Percentiles rank a stretch among this genome's conserved stretches.
These are phyloP conservation scores for Blastomyces percursus DNA, from an alignment of 2,329 filamentous ascomycete species.

Conservation along the genomic window DNA sequence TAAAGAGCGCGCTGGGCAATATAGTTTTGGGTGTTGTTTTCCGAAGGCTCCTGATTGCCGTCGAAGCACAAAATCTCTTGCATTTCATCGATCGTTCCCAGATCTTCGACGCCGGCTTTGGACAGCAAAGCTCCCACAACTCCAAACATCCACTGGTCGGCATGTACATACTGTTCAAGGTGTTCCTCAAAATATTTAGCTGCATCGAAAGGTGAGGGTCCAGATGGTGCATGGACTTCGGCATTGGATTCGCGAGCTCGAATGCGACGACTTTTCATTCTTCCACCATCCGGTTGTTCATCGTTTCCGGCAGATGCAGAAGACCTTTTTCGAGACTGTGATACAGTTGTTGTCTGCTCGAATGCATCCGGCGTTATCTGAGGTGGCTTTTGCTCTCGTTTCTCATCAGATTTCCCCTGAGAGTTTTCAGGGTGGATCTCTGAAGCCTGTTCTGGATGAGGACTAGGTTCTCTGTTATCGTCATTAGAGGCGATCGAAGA, in stretches of 20 bases:
- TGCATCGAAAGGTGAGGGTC: slow-evolving; percentile 41
- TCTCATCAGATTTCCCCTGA: slow-evolving; percentile 2
- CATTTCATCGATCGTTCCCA: slow-evolving; percentile 34
- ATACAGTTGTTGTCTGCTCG: slow-evolving; percentile 25
- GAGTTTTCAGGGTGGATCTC: neutral
- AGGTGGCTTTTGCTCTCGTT: slow-evolving; percentile 13
- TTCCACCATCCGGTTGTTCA: slow-evolving; percentile 46
- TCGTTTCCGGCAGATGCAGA: slow-evolving; percentile 49
- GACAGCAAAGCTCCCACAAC: slow-evolving; percentile 43
- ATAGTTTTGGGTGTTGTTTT: slow-evolving; percentile 8
- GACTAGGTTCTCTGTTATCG: neutral
- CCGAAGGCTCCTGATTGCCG: slow-evolving; percentile 14
- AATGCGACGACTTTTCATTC: slow-evolving; percentile 50
- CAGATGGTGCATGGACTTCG: slow-evolving; percentile 36
- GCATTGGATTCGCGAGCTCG: slow-evolving; percentile 48
- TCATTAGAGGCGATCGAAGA: neutral
- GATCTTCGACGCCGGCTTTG: slow-evolving; percentile 39
- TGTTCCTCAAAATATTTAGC: slow-evolving; percentile 45
- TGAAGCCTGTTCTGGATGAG: neutral
- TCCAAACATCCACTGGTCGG: slow-evolving; percentile 49
- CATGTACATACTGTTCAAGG: slow-evolving; percentile 42
- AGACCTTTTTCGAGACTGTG: slow-evolving; percentile 45
- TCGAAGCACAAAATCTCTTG: slow-evolving; percentile 21
- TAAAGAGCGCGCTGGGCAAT: slow-evolving; percentile 20
- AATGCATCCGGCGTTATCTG: slow-evolving; percentile 19